phyloP scores from a whole-genome alignment of 2,329 filamentous ascomycete genomes.

The Colletotrichum navitas region DNA sequence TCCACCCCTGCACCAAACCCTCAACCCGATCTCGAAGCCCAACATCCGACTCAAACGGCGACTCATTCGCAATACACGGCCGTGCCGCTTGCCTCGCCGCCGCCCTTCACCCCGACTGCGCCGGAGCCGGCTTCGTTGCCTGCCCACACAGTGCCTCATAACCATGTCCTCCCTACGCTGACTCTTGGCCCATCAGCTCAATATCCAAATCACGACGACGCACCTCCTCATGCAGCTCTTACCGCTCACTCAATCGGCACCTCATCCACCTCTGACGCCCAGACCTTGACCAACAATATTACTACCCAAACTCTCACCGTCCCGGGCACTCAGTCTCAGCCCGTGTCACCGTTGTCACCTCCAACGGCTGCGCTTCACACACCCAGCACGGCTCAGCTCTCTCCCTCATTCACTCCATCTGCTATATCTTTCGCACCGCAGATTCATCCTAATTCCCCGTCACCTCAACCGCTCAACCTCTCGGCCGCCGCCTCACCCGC shows the following conservation, averaged over 20 bases:
- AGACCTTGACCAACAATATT: conserved; percentile 28
- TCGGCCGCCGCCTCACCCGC: conserved; percentile 29
- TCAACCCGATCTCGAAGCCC: conserved; percentile 39
- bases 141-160: conserved; percentile 21
- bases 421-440: conserved; percentile 41
- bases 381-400: conserved; percentile 4
- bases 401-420: conserved; percentile 34
- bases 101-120: conserved; percentile 18
- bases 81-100: conserved; percentile 34
- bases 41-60: conserved; percentile 26
- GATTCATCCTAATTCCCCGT: conserved; percentile 35
- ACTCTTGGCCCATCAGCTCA: conserved; percentile 36
- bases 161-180: conserved; percentile 28
- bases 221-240: conserved; percentile 16
- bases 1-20: conserved; percentile 14
- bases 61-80: conserved; percentile 25
- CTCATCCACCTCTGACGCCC: conserved; percentile 27
- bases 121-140: conserved; percentile 23
- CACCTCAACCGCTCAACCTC: conserved; percentile 37
- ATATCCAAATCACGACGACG: conserved; percentile 32
- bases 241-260: conserved; percentile 23
- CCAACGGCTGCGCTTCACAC: conserved; percentile 25
- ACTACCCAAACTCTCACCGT: conserved; percentile 30
- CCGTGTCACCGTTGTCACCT: conserved; percentile 30
- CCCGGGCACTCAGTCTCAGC: conserved; percentile 23